These are phyloP conservation scores for Leccinum aurantiacum DNA, from an alignment of 768 basidiomycete genomes.

Conservation along the genomic window DNA sequence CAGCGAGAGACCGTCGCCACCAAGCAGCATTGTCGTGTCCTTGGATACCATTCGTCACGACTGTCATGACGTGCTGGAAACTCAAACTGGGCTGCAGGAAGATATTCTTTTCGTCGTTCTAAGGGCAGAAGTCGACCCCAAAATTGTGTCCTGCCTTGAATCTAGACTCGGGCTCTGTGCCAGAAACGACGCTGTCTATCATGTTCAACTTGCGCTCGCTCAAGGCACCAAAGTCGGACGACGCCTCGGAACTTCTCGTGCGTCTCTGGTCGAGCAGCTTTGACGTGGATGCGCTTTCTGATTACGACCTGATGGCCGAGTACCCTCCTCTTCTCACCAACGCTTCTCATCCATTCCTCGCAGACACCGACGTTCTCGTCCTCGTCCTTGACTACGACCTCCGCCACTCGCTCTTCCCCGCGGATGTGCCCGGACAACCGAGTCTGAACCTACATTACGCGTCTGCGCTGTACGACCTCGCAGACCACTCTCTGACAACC, in stretches of 20 bases:
- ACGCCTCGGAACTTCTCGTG: too few relatives aligned
- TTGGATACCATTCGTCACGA: conserved; percentile 31
- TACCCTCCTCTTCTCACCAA: too few relatives aligned
- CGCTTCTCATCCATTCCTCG: too few relatives aligned
- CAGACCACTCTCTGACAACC: conserved; percentile 35
- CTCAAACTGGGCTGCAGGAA: background rate
- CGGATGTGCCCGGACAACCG: background rate
- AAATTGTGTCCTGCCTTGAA: conserved; percentile 22
- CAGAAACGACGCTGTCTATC: conserved; percentile 4
- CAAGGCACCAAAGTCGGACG: too few relatives aligned
- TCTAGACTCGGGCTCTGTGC: conserved; percentile 16
- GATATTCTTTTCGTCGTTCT: conserved; percentile 4
- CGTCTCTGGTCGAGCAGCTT: too few relatives aligned
- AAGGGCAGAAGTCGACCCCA: conserved; percentile 11
- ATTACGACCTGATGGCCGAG: conserved; percentile 4
- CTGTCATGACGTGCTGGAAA: background rate
- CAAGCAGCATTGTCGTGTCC: conserved; percentile 40
- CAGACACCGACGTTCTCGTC: conserved; percentile 22
- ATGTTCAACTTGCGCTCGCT: too few relatives aligned
- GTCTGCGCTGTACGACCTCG: conserved; percentile 40
- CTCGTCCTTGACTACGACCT: conserved; percentile 55
- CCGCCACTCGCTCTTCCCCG: conserved; percentile 43
- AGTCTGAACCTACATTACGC: conserved; percentile 42
- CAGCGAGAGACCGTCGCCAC: conserved; percentile 22
- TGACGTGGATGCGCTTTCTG: background rate